Evolutionary conservation across 495 filamentous ascomycete genomes (phyloP).

Genomic region (Apodospora peruviana): DNA sequence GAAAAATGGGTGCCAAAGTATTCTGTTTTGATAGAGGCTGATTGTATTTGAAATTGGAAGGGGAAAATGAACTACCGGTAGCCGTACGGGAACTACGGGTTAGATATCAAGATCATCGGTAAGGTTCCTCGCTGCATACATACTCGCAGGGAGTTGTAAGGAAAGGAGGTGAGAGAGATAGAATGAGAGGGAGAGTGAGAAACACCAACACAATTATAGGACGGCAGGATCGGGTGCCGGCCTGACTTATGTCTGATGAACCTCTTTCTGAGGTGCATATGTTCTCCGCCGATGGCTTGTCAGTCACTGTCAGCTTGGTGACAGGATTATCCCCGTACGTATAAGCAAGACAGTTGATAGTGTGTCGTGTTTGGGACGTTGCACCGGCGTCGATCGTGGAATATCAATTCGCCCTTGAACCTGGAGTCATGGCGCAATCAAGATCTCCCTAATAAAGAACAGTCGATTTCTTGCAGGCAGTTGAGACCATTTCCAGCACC

Average conservation of each 20-base stretch:
- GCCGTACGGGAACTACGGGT: background rate
- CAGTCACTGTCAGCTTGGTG: background rate
- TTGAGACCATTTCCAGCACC: too few relatives aligned
- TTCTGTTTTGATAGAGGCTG: conserved; percentile 1
- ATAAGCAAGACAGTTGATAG: too few relatives aligned
- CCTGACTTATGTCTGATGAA: background rate
- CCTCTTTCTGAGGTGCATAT: background rate
- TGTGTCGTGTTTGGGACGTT: too few relatives aligned
- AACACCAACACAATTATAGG: background rate
- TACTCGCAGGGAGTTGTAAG: too few relatives aligned
- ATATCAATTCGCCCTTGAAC: too few relatives aligned
- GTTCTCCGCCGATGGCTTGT: background rate
- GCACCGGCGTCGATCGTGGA: too few relatives aligned
- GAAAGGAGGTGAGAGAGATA: too few relatives aligned
- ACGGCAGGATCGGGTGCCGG: background rate
- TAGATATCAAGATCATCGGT: background rate
- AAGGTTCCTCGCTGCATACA: too few relatives aligned
- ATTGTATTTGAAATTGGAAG: background rate
- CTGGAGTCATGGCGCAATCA: too few relatives aligned
- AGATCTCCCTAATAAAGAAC: too few relatives aligned
- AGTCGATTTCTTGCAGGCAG: too few relatives aligned
- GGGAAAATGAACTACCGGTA: background rate
- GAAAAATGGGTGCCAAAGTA: background rate
- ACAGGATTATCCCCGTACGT: too few relatives aligned
- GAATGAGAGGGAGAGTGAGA: background rate